Base-by-base conservation (phyloP, 148 eudicot genomes). In the Heliamphora exappendiculata region DNA sequence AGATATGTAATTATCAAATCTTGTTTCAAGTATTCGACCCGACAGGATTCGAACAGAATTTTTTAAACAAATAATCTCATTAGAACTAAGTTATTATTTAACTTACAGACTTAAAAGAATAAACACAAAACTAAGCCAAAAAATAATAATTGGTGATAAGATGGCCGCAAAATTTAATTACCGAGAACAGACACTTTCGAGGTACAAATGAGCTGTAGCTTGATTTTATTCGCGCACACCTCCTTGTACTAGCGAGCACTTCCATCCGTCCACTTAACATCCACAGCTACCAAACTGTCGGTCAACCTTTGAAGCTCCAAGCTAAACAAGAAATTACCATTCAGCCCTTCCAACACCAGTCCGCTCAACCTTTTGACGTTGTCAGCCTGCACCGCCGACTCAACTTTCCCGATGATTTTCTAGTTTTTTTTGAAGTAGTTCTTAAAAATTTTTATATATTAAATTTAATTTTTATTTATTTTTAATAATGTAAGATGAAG, bases 241-340 rank as follows among this genome's bases (percentile, higher is more conserved):
- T 67, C 73, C 28, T 67, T 24, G 78, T 74, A 79, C 28, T 74
- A 45, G 0, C 22, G 65, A 19, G 72, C 74, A 50, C 78, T 82
- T n/a, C 86, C 83, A 19, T 55, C 85, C 73, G 51, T 84, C 16
- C 75, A 66, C 51, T 74, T 80, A 10, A 76, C 85, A 54, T 84
- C 87, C 39, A 84, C 87, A 73, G 84, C 74, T 11, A 80, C 82
- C 74, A 86, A 77, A 17, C 54, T 45, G 4, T 87, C 87, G 4
- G 87, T 89, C 67, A 89, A 68, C 64, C 78, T 85, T 65, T 47
- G 75, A 22, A 89, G 78, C 75, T 82, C 83, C 29, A 89, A 29
- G 3, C 73, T 76, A 0, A 85, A 78, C 3, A 73, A 58, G 51
- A 84, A 87, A 39, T 79, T 67, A 6, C 90, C 87, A 41, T 76